phyloP scores from a whole-genome alignment of 2,329 filamentous ascomycete genomes.

The Colletotrichum gloeosporioides region DNA sequence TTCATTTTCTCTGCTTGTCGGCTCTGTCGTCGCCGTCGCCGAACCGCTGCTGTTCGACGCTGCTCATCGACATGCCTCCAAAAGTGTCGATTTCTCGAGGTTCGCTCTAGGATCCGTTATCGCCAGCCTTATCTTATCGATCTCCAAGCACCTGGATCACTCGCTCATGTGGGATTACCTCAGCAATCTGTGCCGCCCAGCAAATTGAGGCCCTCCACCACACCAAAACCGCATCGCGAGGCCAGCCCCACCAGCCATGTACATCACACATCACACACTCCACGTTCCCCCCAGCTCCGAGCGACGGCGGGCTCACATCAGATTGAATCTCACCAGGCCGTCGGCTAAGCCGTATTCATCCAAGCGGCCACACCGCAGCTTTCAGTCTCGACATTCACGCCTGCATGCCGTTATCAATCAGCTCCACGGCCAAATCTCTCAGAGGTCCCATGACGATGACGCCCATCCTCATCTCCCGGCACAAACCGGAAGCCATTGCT shows the following conservation, averaged over 20 bases:
- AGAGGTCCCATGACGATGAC: not conserved
- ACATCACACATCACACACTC: not conserved
- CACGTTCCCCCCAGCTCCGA: not conserved
- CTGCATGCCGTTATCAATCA: not conserved
- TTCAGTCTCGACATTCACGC: not conserved
- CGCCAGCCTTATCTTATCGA: not conserved
- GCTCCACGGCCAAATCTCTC: not conserved
- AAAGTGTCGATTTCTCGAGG: slow-evolving; percentile 2
- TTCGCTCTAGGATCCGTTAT: not conserved
- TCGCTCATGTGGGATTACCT: not conserved
- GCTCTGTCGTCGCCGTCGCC: not conserved
- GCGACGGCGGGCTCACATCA: not conserved
- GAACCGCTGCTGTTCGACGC: not conserved
- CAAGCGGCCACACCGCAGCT: not conserved
- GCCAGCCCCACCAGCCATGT: not conserved
- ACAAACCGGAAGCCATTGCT: not conserved
- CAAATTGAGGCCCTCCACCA: slow-evolving; percentile 8
- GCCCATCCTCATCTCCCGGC: not conserved
- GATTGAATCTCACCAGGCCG: not conserved
- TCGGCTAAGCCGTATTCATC: not conserved
- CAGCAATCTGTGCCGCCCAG: not conserved
- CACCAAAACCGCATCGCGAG: not conserved
- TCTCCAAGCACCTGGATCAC: not conserved
- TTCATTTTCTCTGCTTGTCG: not conserved
- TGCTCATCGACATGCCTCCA: not conserved